Evolutionary conservation across 805 yeast genomes (phyloP).

Genomic region (Torulaspora quercuum): DNA sequence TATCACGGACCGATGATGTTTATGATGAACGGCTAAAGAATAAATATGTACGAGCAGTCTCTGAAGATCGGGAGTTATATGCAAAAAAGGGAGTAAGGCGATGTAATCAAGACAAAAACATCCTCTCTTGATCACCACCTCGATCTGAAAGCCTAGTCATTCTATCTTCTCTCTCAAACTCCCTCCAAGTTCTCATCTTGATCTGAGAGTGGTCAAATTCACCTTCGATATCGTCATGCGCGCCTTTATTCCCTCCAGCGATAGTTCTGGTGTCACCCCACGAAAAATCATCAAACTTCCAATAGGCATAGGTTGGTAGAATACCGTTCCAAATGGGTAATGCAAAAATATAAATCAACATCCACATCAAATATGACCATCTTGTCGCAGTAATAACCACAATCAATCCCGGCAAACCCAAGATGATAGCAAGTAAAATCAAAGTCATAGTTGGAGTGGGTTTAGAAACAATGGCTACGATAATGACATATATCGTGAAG

Average conservation of each 20-base stretch:
- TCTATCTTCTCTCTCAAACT: slow-evolving; percentile 33
- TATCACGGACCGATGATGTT: too few species aligned
- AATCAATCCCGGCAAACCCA: slow-evolving; percentile 81
- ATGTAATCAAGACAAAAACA: not conserved
- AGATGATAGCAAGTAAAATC: slow-evolving; percentile 67
- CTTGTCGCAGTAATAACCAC: slow-evolving; percentile 79
- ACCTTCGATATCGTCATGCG: slow-evolving; percentile 53
- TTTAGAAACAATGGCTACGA: slow-evolving; percentile 61
- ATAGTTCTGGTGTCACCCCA: slow-evolving; percentile 96
- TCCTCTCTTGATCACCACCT: slow-evolving; percentile 1
- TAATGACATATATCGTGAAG: slow-evolving; percentile 75
- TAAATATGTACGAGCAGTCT: too few species aligned
- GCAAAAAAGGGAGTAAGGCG: too few species aligned
- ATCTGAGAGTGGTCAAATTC: slow-evolving; percentile 89
- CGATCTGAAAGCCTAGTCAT: slow-evolving; percentile 5
- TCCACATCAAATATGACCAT: slow-evolving; percentile 69
- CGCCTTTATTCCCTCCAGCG: slow-evolving; percentile 54
- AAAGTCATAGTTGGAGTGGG: slow-evolving; percentile 81
- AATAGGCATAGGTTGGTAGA: slow-evolving; percentile 79
- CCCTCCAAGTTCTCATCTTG: slow-evolving; percentile 91
- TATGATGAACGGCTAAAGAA: too few species aligned
- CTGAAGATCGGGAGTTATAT: too few species aligned
- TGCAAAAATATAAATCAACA: slow-evolving; percentile 70
- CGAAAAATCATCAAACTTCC: slow-evolving; percentile 94
- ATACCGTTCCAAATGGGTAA: slow-evolving; percentile 94